Percentiles rank a stretch among this genome's conserved stretches.
phyloP scores from a whole-genome alignment of 1,139 yeast species.

The Torulaspora pretoriensis region DNA sequence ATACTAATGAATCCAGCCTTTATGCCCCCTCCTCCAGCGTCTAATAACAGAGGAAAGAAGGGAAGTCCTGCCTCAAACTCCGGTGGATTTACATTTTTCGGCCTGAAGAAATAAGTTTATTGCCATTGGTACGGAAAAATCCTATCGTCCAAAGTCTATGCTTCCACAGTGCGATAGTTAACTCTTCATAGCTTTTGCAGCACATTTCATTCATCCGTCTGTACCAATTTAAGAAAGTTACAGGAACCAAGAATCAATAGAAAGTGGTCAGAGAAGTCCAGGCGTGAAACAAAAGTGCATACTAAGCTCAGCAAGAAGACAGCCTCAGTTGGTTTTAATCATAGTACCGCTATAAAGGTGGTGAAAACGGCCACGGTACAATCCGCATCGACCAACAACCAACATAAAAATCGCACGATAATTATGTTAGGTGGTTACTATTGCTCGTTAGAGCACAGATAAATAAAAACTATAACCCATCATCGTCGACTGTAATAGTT shows the following conservation, averaged over 20 bases:
- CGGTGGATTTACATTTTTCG: slow-evolving; percentile 23
- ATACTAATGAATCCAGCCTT: slow-evolving; percentile 20
- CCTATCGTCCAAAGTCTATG: not conserved
- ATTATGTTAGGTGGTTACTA: not conserved
- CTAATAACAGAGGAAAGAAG: slow-evolving; percentile 15
- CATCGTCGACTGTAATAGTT: slow-evolving; percentile 68
- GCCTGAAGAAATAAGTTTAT: slow-evolving; percentile 18
- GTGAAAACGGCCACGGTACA: slow-evolving; percentile 38
- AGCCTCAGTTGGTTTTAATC: slow-evolving; percentile 33
- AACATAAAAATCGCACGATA: slow-evolving; percentile 1
- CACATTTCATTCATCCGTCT: too few relatives aligned
- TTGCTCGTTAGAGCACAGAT: slow-evolving; percentile 14
- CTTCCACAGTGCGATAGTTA: too few relatives aligned
- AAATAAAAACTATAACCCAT: slow-evolving; percentile 46
- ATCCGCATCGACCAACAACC: slow-evolving; percentile 35
- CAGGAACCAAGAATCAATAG: too few relatives aligned
- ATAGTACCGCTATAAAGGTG: slow-evolving; percentile 39
- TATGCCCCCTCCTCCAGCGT: slow-evolving; percentile 17
- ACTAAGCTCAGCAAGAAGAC: slow-evolving; percentile 10
- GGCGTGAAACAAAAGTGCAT: too few relatives aligned
- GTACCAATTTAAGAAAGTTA: too few relatives aligned
- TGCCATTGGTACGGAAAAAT: too few relatives aligned
- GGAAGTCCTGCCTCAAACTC: slow-evolving; percentile 8
- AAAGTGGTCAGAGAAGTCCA: too few relatives aligned
- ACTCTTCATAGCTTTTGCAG: too few relatives aligned